phyloP scores from a whole-genome alignment of 345 rosid genomes.

The Combretum micranthum region DNA sequence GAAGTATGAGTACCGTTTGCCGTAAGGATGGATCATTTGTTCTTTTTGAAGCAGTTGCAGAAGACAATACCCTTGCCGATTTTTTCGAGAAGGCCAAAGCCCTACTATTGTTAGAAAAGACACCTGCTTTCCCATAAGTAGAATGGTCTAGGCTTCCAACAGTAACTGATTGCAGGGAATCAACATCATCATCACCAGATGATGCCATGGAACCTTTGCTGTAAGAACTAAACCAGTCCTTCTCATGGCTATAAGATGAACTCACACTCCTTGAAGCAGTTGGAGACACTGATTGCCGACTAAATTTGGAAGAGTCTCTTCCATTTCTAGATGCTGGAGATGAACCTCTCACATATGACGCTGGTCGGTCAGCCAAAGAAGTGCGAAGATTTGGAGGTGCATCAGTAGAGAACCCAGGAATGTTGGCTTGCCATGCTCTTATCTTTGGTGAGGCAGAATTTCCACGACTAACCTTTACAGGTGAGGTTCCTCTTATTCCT shows the following conservation, averaged over 20 bases:
- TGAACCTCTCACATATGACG: conserved; percentile 91
- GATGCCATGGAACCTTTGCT: conserved; percentile 91
- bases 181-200: conserved; percentile 85
- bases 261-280: conserved; percentile 84
- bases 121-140: conserved; percentile 44
- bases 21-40: conserved; percentile 67
- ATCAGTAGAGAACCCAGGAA: conserved; percentile 92
- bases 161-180: conserved; percentile 56
- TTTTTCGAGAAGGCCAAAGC: conserved; percentile 58
- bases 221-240: conserved; percentile 70
- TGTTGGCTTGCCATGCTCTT: conserved; percentile 84
- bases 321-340: conserved; percentile 96
- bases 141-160: conserved; percentile 42
- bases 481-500: conserved; percentile 71
- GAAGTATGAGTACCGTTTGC: conserved; percentile 55
- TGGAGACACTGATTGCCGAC: conserved; percentile 95
- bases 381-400: conserved; percentile 99
- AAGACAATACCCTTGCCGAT: conserved; percentile 38
- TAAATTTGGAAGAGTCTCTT: conserved; percentile 42
- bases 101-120: conserved; percentile 49
- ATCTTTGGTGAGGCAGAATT: conserved; percentile 89
- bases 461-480: conserved; percentile 59
- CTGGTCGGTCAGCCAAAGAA: conserved; percentile 87
- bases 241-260: conserved; percentile 84
- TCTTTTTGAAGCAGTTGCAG: conserved; percentile 84